phyloP scores from a whole-genome alignment of 768 basidiomycete genomes.

The Saitozyma podzolica region DNA sequence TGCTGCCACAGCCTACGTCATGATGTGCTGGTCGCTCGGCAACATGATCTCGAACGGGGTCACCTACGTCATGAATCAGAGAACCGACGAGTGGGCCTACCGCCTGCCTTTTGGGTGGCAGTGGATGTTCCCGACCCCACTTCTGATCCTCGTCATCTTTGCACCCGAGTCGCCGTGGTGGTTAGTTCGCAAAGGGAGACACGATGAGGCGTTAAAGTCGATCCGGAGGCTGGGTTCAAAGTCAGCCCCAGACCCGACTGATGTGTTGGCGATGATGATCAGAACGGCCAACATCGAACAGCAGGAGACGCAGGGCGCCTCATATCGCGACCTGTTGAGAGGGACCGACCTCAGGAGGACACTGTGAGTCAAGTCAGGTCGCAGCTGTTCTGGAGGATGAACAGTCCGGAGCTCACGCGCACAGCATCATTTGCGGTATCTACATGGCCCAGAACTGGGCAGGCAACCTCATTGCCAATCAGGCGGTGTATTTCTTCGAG shows the following conservation, averaged over 20 bases:
- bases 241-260: constrained; percentile 25
- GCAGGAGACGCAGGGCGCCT: constrained; percentile 19
- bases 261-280: constrained; percentile 46
- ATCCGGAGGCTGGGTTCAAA: not conserved
- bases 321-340: constrained; percentile 42
- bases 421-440: constrained; percentile 35
- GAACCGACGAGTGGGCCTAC: constrained; percentile 13
- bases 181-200: constrained; percentile 1
- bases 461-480: constrained; percentile 39
- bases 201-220: constrained; percentile 2
- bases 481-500: constrained; percentile 41
- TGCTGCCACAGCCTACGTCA: constrained; percentile 45
- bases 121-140: constrained; percentile 43
- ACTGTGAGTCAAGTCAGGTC: not conserved
- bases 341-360: constrained; percentile 40
- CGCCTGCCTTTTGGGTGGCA: constrained; percentile 32
- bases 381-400: no score
- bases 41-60: constrained; percentile 47
- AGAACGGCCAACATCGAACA: constrained; percentile 29
- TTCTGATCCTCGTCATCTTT: constrained; percentile 10
- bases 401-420: no score
- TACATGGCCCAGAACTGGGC: constrained; percentile 46
- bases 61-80: constrained; percentile 39
- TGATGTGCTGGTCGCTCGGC: constrained; percentile 50
- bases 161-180: constrained; percentile 12